These are phyloP conservation scores for Uncinocarpus reesii DNA, from an alignment of 2,329 filamentous ascomycete species.

Conservation along the genomic window DNA sequence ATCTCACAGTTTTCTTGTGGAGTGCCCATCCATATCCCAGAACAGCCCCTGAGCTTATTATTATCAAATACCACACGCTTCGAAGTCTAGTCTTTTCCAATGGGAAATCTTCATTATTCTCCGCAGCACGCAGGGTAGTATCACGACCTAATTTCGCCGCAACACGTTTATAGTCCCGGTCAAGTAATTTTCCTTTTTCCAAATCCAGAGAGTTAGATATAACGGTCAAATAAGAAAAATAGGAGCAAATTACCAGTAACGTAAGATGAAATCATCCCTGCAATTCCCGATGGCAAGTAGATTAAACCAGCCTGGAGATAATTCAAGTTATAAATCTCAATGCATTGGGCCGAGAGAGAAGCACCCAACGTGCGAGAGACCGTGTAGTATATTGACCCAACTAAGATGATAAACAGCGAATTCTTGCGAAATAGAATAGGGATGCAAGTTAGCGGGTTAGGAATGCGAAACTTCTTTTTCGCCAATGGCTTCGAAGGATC, in stretches of 20 bases:
- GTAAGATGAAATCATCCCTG: slow-evolving; percentile 9
- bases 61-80: slow-evolving; percentile 6
- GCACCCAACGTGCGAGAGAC: background rate
- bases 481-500: background rate
- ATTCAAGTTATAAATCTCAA: slow-evolving; percentile 5
- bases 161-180: slow-evolving; percentile 4
- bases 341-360: slow-evolving; percentile 3
- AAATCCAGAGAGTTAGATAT: background rate
- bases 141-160: slow-evolving; percentile 5
- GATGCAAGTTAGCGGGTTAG: slow-evolving; percentile 2
- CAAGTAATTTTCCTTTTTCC: slow-evolving; percentile 10
- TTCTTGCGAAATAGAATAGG: slow-evolving; percentile 7
- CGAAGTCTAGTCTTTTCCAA: slow-evolving; percentile 4
- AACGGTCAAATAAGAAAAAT: background rate
- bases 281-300: slow-evolving; percentile 3
- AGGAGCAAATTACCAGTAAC: background rate
- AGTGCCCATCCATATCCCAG: slow-evolving; percentile 7
- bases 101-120: slow-evolving; percentile 5
- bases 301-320: background rate
- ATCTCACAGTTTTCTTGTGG: background rate
- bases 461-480: background rate
- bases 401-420: slow-evolving; percentile 4
- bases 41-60: background rate
- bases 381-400: slow-evolving; percentile 9
- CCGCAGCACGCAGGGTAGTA: background rate